Evolutionary conservation across 2,329 filamentous ascomycete species (phyloP), one percentile per base, ranked within the genome.

Genomic region (Tolypocladium capitatum): DNA sequence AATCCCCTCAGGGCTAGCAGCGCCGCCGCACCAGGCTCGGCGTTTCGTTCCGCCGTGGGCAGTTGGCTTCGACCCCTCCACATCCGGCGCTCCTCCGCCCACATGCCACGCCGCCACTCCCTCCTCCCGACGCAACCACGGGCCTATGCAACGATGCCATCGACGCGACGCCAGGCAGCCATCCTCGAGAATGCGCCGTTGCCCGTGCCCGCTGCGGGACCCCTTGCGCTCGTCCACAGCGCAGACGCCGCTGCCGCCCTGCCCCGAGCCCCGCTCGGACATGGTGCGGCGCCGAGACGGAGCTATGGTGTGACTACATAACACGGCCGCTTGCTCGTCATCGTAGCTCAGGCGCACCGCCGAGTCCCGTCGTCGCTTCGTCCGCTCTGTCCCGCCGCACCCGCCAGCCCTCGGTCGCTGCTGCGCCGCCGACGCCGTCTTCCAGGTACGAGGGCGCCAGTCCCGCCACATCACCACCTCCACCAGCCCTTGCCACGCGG

Each of bases 281-380:
- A 35, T 16, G 18, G 14, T 28, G 36, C 36, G 45, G 30, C 45
- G 46, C 46, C 46, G 46, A 47, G 46, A 34, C n/a, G n/a, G n/a
- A n/a, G n/a, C n/a, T n/a, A n/a, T n/a, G n/a, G n/a, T n/a, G n/a
- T n/a, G n/a, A n/a, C n/a, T n/a, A n/a, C n/a, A n/a, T n/a, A n/a
- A n/a, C n/a, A n/a, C n/a, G n/a, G n/a, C n/a, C n/a, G n/a, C n/a
- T n/a, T n/a, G n/a, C n/a, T n/a, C n/a, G n/a, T n/a, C n/a, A n/a
- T n/a, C n/a, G n/a, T n/a, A n/a, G n/a, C n/a, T n/a, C n/a, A n/a
- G n/a, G n/a, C n/a, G n/a, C n/a, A n/a, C n/a, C n/a, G n/a, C n/a
- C n/a, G n/a, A n/a, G n/a, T n/a, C n/a, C n/a, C n/a, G n/a, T n/a
- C 36, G 21, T 40, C 36, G 21, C 36, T 24, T n/a, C 21, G 36